phyloP scores from a whole-genome alignment of 1,284 basidiomycete genomes.

The Pisolithus thermaeus region DNA sequence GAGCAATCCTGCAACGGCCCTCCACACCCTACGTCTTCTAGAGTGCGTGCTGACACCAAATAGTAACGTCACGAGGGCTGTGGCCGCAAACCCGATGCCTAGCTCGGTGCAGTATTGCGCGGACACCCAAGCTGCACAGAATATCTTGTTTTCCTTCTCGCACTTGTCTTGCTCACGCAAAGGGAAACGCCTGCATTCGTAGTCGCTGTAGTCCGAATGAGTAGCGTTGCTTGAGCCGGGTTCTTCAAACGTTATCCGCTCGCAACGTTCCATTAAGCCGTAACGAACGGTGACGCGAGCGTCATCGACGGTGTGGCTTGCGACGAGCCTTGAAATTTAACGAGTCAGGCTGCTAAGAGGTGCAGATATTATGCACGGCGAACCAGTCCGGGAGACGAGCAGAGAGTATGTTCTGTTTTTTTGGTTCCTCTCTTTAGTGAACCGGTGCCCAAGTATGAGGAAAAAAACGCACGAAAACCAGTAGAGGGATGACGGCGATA shows the following conservation, averaged over 20 bases:
- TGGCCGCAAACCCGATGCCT: slow-evolving; percentile 54
- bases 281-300: slow-evolving; percentile 48
- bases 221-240: slow-evolving; percentile 41
- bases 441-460: background rate
- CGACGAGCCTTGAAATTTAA: slow-evolving; percentile 48
- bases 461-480: slow-evolving; percentile 45
- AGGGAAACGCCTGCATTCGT: slow-evolving; percentile 62
- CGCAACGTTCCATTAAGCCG: slow-evolving; percentile 55
- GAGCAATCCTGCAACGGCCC: slow-evolving; percentile 57
- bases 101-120: slow-evolving; percentile 61
- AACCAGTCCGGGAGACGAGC: slow-evolving; percentile 61
- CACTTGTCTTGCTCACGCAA: slow-evolving; percentile 54
- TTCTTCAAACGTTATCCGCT: slow-evolving; percentile 43
- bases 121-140: slow-evolving; percentile 66
- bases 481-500: slow-evolving; percentile 41
- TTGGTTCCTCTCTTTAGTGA: too few relatives aligned
- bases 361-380: slow-evolving; percentile 21
- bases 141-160: slow-evolving; percentile 51
- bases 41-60: slow-evolving; percentile 70
- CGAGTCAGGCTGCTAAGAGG: slow-evolving; percentile 14
- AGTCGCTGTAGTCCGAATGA: slow-evolving; percentile 47
- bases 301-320: slow-evolving; percentile 43
- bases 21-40: slow-evolving; percentile 68
- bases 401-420: slow-evolving; percentile 52
- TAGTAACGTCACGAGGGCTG: slow-evolving; percentile 52